These are phyloP conservation scores for Hyaloperonospora arabidopsidis DNA, from an alignment of 352 stramenopile genomes.

Conservation along the genomic window DNA sequence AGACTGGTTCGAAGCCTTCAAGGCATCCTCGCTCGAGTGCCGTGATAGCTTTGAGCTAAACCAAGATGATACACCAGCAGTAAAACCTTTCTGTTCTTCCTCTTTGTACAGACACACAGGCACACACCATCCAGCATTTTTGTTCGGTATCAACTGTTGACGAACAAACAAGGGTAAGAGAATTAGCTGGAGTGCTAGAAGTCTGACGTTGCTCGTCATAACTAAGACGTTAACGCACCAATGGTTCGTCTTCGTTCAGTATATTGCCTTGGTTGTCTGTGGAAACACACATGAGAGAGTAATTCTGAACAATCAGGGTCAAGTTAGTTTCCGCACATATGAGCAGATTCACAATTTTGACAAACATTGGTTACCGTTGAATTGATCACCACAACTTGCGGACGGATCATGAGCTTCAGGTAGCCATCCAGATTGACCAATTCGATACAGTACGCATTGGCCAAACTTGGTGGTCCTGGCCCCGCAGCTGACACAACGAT, in stretches of 20 bases:
- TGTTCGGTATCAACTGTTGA: slow-evolving; percentile 23
- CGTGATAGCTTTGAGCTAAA: slow-evolving; percentile 41
- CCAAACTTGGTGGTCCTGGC: slow-evolving; percentile 13
- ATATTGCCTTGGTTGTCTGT: slow-evolving; percentile 22
- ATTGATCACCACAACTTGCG: slow-evolving; percentile 51
- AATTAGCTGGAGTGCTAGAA: slow-evolving; percentile 3
- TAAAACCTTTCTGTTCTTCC: slow-evolving; percentile 41
- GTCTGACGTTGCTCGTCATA: background rate
- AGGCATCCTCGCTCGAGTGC: slow-evolving; percentile 30
- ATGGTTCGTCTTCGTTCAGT: slow-evolving; percentile 8
- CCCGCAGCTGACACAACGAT: slow-evolving; percentile 17
- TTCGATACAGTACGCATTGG: slow-evolving; percentile 29
- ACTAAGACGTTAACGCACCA: slow-evolving; percentile 11
- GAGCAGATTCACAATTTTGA: background rate
- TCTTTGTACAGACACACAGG: slow-evolving; percentile 42
- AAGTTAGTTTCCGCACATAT: slow-evolving; percentile 7
- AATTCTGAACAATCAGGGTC: slow-evolving; percentile 13
- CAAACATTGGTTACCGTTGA: slow-evolving; percentile 34
- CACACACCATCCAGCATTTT: slow-evolving; percentile 34
- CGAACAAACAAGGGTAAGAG: slow-evolving; percentile 5
- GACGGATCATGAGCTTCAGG: slow-evolving; percentile 35
- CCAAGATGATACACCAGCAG: slow-evolving; percentile 44
- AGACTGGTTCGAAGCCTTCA: slow-evolving; percentile 14
- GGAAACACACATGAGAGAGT: slow-evolving; percentile 18
- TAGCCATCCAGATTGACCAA: slow-evolving; percentile 28